Base-by-base conservation (phyloP, 192 early-diverging fungal genomes). In the Pilaira anomala region DNA sequence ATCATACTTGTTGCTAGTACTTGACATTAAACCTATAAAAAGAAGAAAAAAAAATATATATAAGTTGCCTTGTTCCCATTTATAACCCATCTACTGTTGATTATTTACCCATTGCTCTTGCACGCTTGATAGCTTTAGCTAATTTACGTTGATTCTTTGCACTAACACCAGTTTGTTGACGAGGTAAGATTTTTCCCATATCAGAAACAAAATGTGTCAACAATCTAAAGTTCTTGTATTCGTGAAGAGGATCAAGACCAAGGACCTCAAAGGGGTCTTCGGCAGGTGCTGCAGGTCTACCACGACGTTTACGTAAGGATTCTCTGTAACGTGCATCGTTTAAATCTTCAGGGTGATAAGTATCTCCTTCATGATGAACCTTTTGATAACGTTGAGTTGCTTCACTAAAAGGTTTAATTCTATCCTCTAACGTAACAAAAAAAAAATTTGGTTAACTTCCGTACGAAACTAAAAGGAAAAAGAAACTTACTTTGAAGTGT, bases 121-220 rank as follows among this genome's bases (percentile, higher is more conserved):
- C 74, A 56, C 77, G 71, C 58, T 76, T 79, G 26, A 79, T 71
- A 18, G 77, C 74, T 33, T 73, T 62, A 16, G 77, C 77, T 12
- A 79, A 52, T 64, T 79, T 79, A 59, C 77, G 75, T 62, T 79
- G 77, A 44, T 76, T 76, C 39, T 76, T 79, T 55, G 74, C 71
- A 16, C 55, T 70, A 19, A 76, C 50, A 44, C 77, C 77, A 36
- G 77, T 79, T 19, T 61, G 51, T 64, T 45, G 8, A 48, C 77
- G 57, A 44, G 77, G 74, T n/a, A 79, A 51, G 40, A 79, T 79
- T 46, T 72, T 79, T 12, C 77, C 77, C 61, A 79, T 79, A 55
- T 79, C 77, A 36, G 77, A 79, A 14, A 79, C 73, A 52, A 79
- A 79, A 51, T 59, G 50, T 9, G 74, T 67, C 21, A 79, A 57